Conservation (phyloP, 2,329 filamentous ascomycete genomes). For the Karstenula rhodostoma region DNA sequence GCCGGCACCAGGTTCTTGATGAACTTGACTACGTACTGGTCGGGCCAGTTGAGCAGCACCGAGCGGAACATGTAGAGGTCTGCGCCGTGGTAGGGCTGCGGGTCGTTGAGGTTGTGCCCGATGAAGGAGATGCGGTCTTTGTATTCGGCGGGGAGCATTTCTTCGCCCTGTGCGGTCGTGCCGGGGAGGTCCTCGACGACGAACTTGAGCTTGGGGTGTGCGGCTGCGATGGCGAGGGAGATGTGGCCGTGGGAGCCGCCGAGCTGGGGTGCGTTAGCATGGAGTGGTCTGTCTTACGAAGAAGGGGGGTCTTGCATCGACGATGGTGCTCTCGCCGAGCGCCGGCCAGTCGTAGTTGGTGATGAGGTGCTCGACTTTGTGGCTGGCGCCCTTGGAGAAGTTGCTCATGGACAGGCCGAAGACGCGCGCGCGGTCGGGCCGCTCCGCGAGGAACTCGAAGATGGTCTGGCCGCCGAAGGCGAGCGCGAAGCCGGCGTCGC, state of each 20-base stretch:
- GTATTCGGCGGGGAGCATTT: constrained; percentile 18
- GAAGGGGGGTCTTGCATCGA: constrained; percentile 22
- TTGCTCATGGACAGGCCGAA: constrained; percentile 11
- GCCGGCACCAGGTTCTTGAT: constrained; percentile 39
- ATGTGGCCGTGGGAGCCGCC: constrained; percentile 28
- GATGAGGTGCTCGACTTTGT: constrained; percentile 11
- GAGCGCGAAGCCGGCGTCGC: constrained; percentile 13
- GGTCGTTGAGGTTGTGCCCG: constrained; percentile 64
- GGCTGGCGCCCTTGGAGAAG: constrained; percentile 6
- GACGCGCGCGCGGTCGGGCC: constrained; percentile 12
- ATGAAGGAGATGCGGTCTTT: constrained; percentile 39
- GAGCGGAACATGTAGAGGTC: constrained; percentile 54
- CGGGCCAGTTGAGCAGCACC: constrained; percentile 46
- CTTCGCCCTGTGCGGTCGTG: constrained; percentile 16
- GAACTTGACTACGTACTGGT: constrained; percentile 42
- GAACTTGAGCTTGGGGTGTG: constrained; percentile 22
- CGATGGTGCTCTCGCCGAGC: constrained; percentile 19
- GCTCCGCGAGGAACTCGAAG: constrained; percentile 12
- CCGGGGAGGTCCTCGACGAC: constrained; percentile 31
- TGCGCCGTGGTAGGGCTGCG: constrained; percentile 59
- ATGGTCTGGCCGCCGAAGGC: constrained; percentile 11
- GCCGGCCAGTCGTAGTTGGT: constrained; percentile 21
- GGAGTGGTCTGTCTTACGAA: not conserved
- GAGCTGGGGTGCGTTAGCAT: constrained; percentile 15
- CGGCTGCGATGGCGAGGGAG: constrained; percentile 20